Evolutionary conservation across 805 yeast species (phyloP), one percentile per base, ranked within the genome.

Genomic region (Candida berthetii): DNA sequence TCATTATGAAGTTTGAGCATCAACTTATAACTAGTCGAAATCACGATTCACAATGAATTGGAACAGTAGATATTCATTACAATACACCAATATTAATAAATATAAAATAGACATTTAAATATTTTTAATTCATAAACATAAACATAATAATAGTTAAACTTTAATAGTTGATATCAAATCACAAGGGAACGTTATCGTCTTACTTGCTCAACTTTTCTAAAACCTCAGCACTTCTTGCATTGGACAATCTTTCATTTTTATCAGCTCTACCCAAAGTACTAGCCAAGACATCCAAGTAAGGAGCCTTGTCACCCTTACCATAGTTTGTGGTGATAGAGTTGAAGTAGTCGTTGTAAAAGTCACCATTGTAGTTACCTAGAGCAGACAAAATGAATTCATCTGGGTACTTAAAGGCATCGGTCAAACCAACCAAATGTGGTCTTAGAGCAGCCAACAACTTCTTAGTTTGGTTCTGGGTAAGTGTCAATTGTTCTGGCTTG

Each of bases 301-400:
- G 78, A n/a, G 82, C 73, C 47, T 77, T 76, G 29, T 61, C 65
- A 17, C 60, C 56, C 45, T 68, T 70, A 10, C 60, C 60, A 53
- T 81, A 78, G 46, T 76, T 67, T 13, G 60, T 59, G 38, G 66
- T 57, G 15, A 80, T 77, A 43, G 79, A 78, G 54, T 76, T 77
- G 44, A 82, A 82, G 66, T 88, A 88, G 60, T 85, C 80, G 56
- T 80, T 80, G 66, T 88, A 89, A 42, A 86, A 80, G 60, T 89
- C 82, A 44, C 96, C 96, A 52, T 85, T 80, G 62, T 74, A 82
- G 43, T 70, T 72, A 37, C 96, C 97, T 43, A 89, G 74, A 4
- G 93, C 81, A 0, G 96, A 80, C 60, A 88, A 85, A 56, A 89
- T 72, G 66, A 84, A 76, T 58, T 74, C 82, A 64, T 89, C 96